A percentile compares a stretch with the other conserved stretches of the same genome.
Conservation (phyloP, 148 eudicot species). For the Silene conica region DNA sequence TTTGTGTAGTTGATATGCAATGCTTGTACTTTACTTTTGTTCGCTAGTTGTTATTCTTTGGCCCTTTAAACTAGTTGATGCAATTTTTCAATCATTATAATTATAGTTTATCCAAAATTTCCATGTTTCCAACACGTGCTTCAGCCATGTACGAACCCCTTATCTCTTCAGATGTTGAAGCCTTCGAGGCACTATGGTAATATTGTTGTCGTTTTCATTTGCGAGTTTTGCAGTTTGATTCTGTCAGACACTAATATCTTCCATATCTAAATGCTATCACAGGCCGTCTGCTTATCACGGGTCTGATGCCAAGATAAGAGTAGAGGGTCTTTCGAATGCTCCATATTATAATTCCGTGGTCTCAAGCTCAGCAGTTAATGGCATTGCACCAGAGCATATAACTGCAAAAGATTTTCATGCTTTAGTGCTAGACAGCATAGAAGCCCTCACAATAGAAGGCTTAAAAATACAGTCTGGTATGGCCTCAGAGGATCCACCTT, state of each 20-base stretch:
- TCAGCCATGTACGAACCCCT: too few relatives aligned
- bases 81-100: too few relatives aligned
- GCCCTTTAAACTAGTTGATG: too few relatives aligned
- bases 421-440: slow-evolving; percentile 67
- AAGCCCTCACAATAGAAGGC: slow-evolving; percentile 81
- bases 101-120: too few relatives aligned
- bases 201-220: too few relatives aligned
- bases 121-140: too few relatives aligned
- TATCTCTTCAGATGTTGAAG: too few relatives aligned
- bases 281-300: slow-evolving; percentile 44
- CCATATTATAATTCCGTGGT: slow-evolving; percentile 10
- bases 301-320: slow-evolving; percentile 23
- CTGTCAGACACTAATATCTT: slow-evolving; percentile 14
- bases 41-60: background rate
- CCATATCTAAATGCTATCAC: slow-evolving; percentile 22
- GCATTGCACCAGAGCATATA: slow-evolving; percentile 36
- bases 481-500: slow-evolving; percentile 69
- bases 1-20: slow-evolving; percentile 4
- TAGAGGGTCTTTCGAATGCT: background rate
- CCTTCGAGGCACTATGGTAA: too few relatives aligned
- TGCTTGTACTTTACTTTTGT: slow-evolving; percentile 3
- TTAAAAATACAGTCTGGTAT: slow-evolving; percentile 78
- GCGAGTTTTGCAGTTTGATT: background rate
- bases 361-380: slow-evolving; percentile 25
- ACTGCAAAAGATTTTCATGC: slow-evolving; percentile 64